Percentiles rank a stretch among this genome's conserved stretches.
Evolutionary conservation across 1,139 yeast species (phyloP).

Genomic region (Debaryomyces sp.): DNA sequence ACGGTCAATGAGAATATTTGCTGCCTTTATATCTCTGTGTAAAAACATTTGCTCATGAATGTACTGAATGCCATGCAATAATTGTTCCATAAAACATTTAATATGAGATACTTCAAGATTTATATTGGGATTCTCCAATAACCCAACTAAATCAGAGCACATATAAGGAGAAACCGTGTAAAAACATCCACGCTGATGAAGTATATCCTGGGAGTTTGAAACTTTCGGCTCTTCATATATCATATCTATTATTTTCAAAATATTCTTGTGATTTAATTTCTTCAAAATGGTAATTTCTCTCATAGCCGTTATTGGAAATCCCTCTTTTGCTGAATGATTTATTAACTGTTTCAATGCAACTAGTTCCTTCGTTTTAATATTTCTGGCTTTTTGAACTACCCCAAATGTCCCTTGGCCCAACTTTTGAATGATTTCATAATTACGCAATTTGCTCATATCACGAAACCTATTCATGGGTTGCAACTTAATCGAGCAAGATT

Average conservation of each 20-base stretch:
- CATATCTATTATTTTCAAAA: slow-evolving; percentile 82
- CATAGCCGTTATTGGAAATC: slow-evolving; percentile 94
- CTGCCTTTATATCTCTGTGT: slow-evolving; percentile 95
- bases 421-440: slow-evolving; percentile 39
- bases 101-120: slow-evolving; percentile 64
- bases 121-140: slow-evolving; percentile 84
- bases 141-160: slow-evolving; percentile 90
- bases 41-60: slow-evolving; percentile 72
- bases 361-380: slow-evolving; percentile 29
- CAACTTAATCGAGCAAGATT: slow-evolving; percentile 1
- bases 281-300: slow-evolving; percentile 88
- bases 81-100: slow-evolving; percentile 81
- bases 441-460: slow-evolving; percentile 35
- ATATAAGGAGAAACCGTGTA: slow-evolving; percentile 93
- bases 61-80: slow-evolving; percentile 78
- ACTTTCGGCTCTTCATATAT: slow-evolving; percentile 63
- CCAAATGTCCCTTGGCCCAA: slow-evolving; percentile 55
- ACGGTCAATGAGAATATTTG: slow-evolving; percentile 80
- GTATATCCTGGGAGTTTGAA: slow-evolving; percentile 31
- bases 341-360: slow-evolving; percentile 75
- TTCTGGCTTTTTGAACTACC: slow-evolving; percentile 48
- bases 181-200: slow-evolving; percentile 54
- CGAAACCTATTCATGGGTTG: slow-evolving; percentile 15
- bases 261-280: slow-evolving; percentile 66
- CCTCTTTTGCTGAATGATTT: slow-evolving; percentile 83